Conservation (phyloP, 768 basidiomycete genomes). For the Agrocybe pediades region DNA sequence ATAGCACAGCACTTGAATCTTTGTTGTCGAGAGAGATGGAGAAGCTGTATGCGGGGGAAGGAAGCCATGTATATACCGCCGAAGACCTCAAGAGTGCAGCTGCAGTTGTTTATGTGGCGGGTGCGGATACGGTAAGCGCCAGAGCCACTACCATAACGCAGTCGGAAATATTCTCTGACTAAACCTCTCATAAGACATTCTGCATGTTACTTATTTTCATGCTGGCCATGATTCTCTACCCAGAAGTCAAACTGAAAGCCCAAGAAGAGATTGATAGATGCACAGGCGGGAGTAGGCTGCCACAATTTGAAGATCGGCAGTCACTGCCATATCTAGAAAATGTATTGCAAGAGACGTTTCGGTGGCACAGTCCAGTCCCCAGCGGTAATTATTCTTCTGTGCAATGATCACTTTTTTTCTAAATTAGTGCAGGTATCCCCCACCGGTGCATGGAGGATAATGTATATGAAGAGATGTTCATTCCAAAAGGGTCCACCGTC, state of each 20-base stretch:
- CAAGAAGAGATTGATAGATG: conserved; percentile 31
- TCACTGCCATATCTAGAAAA: conserved; percentile 28
- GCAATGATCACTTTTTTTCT: too few relatives aligned
- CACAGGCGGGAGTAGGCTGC: conserved; percentile 22
- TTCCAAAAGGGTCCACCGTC: conserved; percentile 32
- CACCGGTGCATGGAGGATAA: conserved; percentile 26
- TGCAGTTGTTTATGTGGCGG: conserved; percentile 37
- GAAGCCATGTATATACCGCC: conserved; percentile 12
- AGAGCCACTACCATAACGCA: neutral
- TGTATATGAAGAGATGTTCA: conserved; percentile 18
- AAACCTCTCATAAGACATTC: neutral
- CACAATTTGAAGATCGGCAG: conserved; percentile 24
- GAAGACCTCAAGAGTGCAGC: conserved; percentile 22
- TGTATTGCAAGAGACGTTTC: conserved; percentile 22
- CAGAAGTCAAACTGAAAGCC: conserved; percentile 24
- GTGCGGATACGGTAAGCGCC: conserved; percentile 31
- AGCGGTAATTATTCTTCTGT: too few relatives aligned
- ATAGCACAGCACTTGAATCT: too few relatives aligned
- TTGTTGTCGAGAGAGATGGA: neutral
- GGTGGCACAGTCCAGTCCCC: conserved; percentile 21
- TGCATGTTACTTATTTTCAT: conserved; percentile 15
- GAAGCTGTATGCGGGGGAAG: conserved; percentile 13
- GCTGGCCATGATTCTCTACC: conserved; percentile 30
- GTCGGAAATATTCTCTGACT: too few relatives aligned
- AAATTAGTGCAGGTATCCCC: too few relatives aligned